Evolutionary conservation across 2,329 filamentous ascomycete species (phyloP).

Genomic region (Cladophialophora exuberans): DNA sequence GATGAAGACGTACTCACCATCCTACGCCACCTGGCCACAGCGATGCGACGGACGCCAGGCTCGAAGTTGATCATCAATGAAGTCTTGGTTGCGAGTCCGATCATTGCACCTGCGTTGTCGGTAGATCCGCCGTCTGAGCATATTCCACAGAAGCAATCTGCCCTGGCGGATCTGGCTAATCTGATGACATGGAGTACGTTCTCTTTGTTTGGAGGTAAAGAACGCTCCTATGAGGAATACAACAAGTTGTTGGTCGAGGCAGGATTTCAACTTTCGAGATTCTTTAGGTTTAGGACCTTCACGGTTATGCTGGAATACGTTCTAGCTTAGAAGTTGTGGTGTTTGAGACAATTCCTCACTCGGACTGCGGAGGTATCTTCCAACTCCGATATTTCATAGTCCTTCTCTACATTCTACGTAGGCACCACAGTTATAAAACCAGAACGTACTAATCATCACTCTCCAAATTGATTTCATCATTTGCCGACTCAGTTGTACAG

Average conservation of each 20-base stretch:
- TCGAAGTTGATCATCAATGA: conserved; percentile 19
- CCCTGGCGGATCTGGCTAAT: conserved; percentile 12
- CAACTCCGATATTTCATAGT: too few relatives aligned
- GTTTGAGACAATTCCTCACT: too few relatives aligned
- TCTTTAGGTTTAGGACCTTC: conserved; percentile 16
- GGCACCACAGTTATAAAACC: too few relatives aligned
- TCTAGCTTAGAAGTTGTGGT: background rate
- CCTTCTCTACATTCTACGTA: too few relatives aligned
- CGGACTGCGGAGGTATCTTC: too few relatives aligned
- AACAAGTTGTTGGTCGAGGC: conserved; percentile 3
- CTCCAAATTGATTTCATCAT: too few relatives aligned
- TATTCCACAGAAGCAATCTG: conserved; percentile 8
- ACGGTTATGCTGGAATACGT: conserved; percentile 18
- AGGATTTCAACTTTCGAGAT: conserved; percentile 1
- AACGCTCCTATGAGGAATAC: conserved; percentile 18
- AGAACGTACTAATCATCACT: too few relatives aligned
- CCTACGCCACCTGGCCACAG: background rate
- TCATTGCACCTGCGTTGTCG: background rate
- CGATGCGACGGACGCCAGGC: conserved; percentile 6
- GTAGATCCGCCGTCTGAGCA: conserved; percentile 4
- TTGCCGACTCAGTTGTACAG: background rate
- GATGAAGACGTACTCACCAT: conserved; percentile 14
- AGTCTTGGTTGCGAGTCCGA: conserved; percentile 7
- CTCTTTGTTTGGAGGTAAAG: conserved; percentile 16
- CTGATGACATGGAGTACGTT: conserved; percentile 18